phyloP scores from a whole-genome alignment of 2,329 filamentous ascomycete species.

The Exophiala sideris region DNA sequence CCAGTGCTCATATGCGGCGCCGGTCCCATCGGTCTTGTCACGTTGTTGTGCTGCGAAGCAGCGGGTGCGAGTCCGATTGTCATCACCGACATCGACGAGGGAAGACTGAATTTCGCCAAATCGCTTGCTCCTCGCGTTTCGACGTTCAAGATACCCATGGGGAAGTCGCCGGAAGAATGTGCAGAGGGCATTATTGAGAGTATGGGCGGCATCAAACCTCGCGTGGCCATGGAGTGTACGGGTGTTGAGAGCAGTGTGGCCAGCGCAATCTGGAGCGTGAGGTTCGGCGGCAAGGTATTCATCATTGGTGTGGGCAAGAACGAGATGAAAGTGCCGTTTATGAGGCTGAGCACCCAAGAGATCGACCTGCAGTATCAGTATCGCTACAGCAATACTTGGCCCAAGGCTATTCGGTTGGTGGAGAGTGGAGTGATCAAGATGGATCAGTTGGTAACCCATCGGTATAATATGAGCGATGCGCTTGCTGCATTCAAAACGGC shows the following conservation, averaged over 20 bases:
- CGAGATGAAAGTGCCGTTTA: constrained; percentile 93
- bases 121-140: constrained; percentile 73
- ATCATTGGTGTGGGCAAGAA: constrained; percentile 94
- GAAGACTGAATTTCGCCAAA: constrained; percentile 78
- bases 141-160: constrained; percentile 58
- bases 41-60: constrained; percentile 76
- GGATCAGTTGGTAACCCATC: constrained; percentile 79
- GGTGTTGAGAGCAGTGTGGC: constrained; percentile 87
- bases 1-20: constrained; percentile 86
- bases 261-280: constrained; percentile 81
- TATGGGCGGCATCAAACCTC: constrained; percentile 76
- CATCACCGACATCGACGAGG: constrained; percentile 91
- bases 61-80: constrained; percentile 88
- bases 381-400: constrained; percentile 95
- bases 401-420: constrained; percentile 81
- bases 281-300: constrained; percentile 96
- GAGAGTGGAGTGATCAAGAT: constrained; percentile 81
- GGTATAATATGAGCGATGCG: constrained; percentile 80
- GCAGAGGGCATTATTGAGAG: constrained; percentile 65
- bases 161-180: constrained; percentile 60
- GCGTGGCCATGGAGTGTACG: constrained; percentile 85
- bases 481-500: constrained; percentile 87
- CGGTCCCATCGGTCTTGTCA: constrained; percentile 89
- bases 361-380: constrained; percentile 97
- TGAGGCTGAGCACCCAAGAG: constrained; percentile 84